Conservation (phyloP, 208 protist species). For the Crithidia fasciculata region DNA sequence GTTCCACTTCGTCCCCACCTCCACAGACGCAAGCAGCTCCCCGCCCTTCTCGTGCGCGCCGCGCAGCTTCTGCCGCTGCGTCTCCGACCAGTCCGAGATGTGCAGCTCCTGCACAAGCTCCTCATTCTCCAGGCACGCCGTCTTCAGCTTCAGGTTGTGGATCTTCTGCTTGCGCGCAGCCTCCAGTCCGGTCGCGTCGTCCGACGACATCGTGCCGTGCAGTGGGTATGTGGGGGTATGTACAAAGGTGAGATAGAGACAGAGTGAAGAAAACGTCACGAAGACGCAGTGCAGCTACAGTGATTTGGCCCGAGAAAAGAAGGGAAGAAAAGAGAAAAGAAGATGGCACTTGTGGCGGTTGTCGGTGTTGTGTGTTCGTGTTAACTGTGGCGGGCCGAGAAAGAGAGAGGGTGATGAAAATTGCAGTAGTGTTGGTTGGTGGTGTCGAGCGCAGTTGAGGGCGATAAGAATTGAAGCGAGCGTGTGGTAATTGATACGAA, state of each 20-base stretch:
- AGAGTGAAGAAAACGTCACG: background rate
- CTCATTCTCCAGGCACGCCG: conserved; percentile 79
- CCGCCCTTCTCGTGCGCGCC: conserved; percentile 78
- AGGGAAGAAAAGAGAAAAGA: no score
- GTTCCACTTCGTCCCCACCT: conserved; percentile 85
- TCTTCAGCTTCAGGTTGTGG: conserved; percentile 90
- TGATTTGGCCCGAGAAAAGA: no score
- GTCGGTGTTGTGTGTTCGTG: no score
- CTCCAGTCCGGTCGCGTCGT: conserved; percentile 78
- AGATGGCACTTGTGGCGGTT: no score
- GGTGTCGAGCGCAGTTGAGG: no score
- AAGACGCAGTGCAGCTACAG: no score
- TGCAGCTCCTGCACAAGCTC: conserved; percentile 86
- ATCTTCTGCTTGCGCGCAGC: conserved; percentile 89
- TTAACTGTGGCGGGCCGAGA: no score
- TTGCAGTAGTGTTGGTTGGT: no score
- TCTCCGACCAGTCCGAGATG: conserved; percentile 85
- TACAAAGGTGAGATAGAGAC: conserved; percentile 7
- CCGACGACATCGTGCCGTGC: conserved; percentile 49
- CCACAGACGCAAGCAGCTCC: conserved; percentile 70
- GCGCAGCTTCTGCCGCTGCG: conserved; percentile 77
- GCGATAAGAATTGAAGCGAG: no score
- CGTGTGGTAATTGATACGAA: no score
- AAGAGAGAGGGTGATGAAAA: no score
- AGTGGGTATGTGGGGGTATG: background rate